These are phyloP conservation scores for Zalaria obscura DNA, from an alignment of 2,329 filamentous ascomycete genomes.

Conservation along the genomic window DNA sequence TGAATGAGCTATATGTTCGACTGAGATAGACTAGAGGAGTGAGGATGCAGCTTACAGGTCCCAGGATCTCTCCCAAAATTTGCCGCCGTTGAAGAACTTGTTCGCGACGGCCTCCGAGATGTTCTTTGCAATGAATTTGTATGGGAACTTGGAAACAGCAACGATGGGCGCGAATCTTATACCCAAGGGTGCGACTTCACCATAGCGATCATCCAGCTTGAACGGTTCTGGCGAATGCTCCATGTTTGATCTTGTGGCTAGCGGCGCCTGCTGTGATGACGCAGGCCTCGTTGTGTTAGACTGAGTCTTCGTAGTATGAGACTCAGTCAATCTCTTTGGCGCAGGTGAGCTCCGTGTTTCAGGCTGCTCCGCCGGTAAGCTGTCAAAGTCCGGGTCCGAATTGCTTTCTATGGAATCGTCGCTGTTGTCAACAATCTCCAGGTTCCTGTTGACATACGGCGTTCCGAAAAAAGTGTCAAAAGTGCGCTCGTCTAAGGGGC, in stretches of 20 bases:
- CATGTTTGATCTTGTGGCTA: neutral
- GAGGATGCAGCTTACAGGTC: constrained; percentile 49
- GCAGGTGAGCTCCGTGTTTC: no score
- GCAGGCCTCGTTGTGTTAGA: no score
- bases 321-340: no score
- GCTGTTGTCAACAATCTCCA: neutral
- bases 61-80: constrained; percentile 52
- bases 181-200: constrained; percentile 17
- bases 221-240: neutral
- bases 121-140: constrained; percentile 40
- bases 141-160: constrained; percentile 43
- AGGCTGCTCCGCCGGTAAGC: no score
- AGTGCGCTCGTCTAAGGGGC: neutral
- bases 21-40: neutral
- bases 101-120: constrained; percentile 30
- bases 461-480: neutral
- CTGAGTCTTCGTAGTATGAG: no score
- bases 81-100: constrained; percentile 40
- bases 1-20: no score
- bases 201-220: constrained; percentile 11
- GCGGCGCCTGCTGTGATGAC: no score
- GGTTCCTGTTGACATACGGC: neutral
- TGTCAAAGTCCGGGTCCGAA: no score
- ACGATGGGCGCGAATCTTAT: constrained; percentile 25
- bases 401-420: neutral